Conservation (phyloP, 2,329 filamentous ascomycete genomes). For the Monosporascus sp. region DNA sequence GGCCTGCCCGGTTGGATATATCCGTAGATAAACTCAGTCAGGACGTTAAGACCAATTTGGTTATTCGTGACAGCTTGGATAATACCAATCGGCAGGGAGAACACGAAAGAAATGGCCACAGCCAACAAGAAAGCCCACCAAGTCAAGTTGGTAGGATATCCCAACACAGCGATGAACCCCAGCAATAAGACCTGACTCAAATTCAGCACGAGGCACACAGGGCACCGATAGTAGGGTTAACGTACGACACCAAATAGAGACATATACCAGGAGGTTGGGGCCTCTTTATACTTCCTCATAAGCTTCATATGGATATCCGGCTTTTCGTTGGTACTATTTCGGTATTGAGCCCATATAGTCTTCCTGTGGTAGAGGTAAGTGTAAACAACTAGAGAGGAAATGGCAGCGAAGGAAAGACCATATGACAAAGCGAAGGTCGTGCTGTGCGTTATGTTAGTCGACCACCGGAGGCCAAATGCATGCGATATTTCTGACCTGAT, state of each 20-base stretch:
- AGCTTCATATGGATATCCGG: constrained; percentile 59
- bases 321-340: constrained; percentile 52
- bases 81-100: constrained; percentile 63
- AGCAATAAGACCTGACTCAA: constrained; percentile 44
- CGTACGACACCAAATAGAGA: constrained; percentile 49
- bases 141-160: constrained; percentile 60
- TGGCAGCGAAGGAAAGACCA: constrained; percentile 67
- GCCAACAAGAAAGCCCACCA: constrained; percentile 71
- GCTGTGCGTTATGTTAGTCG: constrained; percentile 31
- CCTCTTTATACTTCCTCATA: constrained; percentile 53
- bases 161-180: constrained; percentile 50
- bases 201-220: constrained; percentile 3
- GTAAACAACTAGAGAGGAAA: constrained; percentile 64
- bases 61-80: constrained; percentile 67
- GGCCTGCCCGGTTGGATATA: constrained; percentile 71
- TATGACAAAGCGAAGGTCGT: constrained; percentile 68
- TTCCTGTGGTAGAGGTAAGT: constrained; percentile 62
- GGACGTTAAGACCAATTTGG: constrained; percentile 66
- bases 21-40: constrained; percentile 69
- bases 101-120: constrained; percentile 57
- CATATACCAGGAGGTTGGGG: constrained; percentile 60
- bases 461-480: not conserved
- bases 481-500: constrained; percentile 39
- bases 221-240: constrained; percentile 4
- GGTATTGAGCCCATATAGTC: constrained; percentile 60